Conservation (phyloP, 2,329 filamentous ascomycete species). For the Sporothrix mexicana region DNA sequence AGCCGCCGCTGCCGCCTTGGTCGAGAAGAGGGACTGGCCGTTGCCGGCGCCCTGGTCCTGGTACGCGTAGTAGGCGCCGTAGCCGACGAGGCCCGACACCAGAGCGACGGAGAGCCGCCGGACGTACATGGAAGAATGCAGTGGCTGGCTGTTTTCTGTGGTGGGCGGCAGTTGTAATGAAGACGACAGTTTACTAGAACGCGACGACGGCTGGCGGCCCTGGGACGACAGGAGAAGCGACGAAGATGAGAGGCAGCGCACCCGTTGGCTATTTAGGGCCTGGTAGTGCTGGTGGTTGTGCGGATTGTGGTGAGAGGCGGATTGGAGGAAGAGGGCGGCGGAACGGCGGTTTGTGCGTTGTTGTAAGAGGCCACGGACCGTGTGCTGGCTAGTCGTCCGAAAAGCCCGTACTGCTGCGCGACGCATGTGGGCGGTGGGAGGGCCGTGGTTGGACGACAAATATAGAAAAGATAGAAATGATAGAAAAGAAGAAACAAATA, state of each 20-base stretch:
- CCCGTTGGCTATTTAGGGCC: constrained; percentile 37
- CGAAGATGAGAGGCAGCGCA: constrained; percentile 50
- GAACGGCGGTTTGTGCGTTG: constrained; percentile 55
- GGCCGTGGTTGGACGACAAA: background rate
- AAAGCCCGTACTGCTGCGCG: constrained; percentile 71
- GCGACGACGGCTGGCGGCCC: background rate
- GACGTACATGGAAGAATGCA: constrained; percentile 76
- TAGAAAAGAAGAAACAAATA: background rate
- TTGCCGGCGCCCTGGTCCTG: constrained; percentile 47
- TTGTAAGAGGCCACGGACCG: constrained; percentile 61
- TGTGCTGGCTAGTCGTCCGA: constrained; percentile 70
- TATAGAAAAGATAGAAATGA: background rate
- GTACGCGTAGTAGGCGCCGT: constrained; percentile 78
- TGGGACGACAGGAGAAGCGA: constrained; percentile 34
- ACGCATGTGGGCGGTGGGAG: constrained; percentile 64
- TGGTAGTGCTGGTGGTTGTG: constrained; percentile 28
- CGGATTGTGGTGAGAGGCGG: constrained; percentile 27
- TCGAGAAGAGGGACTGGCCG: constrained; percentile 30
- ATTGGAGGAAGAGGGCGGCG: constrained; percentile 39
- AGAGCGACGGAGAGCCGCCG: constrained; percentile 71
- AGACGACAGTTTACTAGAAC: constrained; percentile 20
- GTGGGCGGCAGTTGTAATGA: constrained; percentile 35
- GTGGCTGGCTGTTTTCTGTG: constrained; percentile 50
- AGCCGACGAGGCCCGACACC: constrained; percentile 73
- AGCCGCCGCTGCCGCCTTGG: constrained; percentile 30